Base-by-base conservation (phyloP, 495 filamentous ascomycete species). In the Articulospora tetracladia region DNA sequence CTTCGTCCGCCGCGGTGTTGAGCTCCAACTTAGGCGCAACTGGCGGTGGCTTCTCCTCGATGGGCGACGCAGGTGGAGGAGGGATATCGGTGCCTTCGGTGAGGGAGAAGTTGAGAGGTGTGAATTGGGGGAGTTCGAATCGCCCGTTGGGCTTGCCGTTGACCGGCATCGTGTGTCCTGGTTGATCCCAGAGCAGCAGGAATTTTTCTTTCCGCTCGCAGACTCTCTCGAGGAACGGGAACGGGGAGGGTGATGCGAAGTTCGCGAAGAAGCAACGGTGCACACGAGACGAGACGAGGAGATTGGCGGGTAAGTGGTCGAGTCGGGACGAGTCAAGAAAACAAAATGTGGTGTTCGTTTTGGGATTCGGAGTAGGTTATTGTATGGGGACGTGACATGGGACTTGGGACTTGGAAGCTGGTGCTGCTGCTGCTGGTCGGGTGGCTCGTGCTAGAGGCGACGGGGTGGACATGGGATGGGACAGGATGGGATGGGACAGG, bases 31-130 rank as follows among this genome's bases (percentile, higher is more conserved):
- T 60, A 12, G 51, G 58, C 44, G 58, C 57, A 56, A 36, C 11
- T 23, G 64, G 41, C 17, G 56, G 63, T 28, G 72, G 67, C 30
- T 64, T 67, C 23, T 75, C 69, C 57, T 76, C 65, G 25, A 77
- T 59, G 15, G 81, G 80, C 27, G 79, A 82, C 22, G 44, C 62
- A 7, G 79, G 79, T 7, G 81, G 81, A 39, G 81, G 79, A 36
- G 81, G 81, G 59, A 84, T 84, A 62, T 82, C 66, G 59, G 81
- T 84, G 20, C 81, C 81, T 23, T 82, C 81, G 22, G 81, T 84
- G 60, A 84, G 63, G 11, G 79, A 79, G 41, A 55, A 65, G 56
- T 73, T 72, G 55, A 84, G 77, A 20, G 67, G 64, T 19, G 73
- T 73, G 66, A 84, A 71, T 19, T 73, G 75, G 23, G 79, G 81